Conservation (phyloP, 768 basidiomycete species). For the Suillus brevipes region DNA sequence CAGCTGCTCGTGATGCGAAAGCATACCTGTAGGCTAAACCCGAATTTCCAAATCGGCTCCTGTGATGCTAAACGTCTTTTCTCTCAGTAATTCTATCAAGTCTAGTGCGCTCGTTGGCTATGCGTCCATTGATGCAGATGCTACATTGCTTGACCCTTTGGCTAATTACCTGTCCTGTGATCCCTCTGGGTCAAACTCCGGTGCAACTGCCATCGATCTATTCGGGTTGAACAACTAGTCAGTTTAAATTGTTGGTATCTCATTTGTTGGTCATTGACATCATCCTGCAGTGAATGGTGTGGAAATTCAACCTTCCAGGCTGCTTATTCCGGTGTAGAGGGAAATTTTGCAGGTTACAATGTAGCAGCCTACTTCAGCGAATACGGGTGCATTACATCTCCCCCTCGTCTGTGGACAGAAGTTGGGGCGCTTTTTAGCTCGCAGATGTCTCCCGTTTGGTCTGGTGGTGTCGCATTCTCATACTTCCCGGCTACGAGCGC, state of each 20-base stretch:
- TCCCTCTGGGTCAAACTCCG: constrained; percentile 49
- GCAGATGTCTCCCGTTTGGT: constrained; percentile 78
- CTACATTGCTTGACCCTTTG: constrained; percentile 60
- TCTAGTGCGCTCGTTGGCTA: constrained; percentile 78
- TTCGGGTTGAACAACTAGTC: constrained; percentile 89
- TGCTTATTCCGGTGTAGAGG: constrained; percentile 56
- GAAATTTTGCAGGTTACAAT: constrained; percentile 62
- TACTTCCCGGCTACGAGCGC: constrained; percentile 84
- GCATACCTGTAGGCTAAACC: constrained; percentile 69
- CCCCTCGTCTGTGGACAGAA: constrained; percentile 80
- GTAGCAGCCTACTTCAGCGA: constrained; percentile 90
- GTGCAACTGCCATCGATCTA: constrained; percentile 70
- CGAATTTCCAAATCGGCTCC: not conserved
- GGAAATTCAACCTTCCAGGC: constrained; percentile 59
- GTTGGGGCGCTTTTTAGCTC: constrained; percentile 67
- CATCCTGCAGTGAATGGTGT: constrained; percentile 70
- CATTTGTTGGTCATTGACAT: constrained; percentile 13
- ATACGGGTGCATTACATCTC: constrained; percentile 69
- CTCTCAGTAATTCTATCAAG: constrained; percentile 56
- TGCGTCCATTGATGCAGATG: constrained; percentile 75
- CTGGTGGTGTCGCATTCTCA: constrained; percentile 85
- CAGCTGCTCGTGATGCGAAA: constrained; percentile 85
- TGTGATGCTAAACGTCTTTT: not conserved
- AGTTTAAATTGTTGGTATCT: constrained; percentile 27
- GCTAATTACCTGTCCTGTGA: constrained; percentile 85